Percentiles rank a stretch among this genome's conserved stretches.
phyloP scores from a whole-genome alignment of 2,329 filamentous ascomycete species.

The Neonectria neomacrospora region DNA sequence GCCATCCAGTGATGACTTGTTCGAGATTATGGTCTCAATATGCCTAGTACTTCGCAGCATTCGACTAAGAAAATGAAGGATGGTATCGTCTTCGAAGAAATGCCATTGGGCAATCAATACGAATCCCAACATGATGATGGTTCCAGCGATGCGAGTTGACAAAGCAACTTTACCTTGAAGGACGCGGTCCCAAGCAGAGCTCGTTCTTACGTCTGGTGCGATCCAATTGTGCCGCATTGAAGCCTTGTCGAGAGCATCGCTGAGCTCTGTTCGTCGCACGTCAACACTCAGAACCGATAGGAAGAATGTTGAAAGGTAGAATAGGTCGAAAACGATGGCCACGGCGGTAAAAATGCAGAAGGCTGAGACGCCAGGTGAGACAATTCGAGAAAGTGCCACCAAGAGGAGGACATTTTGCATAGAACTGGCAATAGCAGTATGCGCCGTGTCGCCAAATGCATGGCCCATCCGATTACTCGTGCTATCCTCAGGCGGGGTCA shows the following conservation, averaged over 20 bases:
- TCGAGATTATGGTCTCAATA: conserved; percentile 44
- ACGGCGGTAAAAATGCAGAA: conserved; percentile 83
- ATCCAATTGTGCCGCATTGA: conserved; percentile 55
- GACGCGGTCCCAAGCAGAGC: conserved; percentile 67
- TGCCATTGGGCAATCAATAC: conserved; percentile 81
- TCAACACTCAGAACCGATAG: conserved; percentile 82
- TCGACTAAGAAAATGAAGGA: conserved; percentile 46
- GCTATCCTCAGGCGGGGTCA: conserved; percentile 74
- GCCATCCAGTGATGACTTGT: conserved; percentile 58
- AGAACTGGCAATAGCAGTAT: conserved; percentile 74
- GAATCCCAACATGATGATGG: conserved; percentile 77
- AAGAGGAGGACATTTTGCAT: conserved; percentile 76
- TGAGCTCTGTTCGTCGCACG: conserved; percentile 78
- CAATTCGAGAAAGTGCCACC: conserved; percentile 71
- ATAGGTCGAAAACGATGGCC: conserved; percentile 79
- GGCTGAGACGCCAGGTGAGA: conserved; percentile 76
- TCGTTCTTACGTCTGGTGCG: conserved; percentile 37
- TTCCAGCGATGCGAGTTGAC: conserved; percentile 80
- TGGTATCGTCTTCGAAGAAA: conserved; percentile 72
- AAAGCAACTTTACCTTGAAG: conserved; percentile 72
- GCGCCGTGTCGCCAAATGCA: conserved; percentile 78
- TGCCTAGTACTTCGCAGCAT: conserved; percentile 35
- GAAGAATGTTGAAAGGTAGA: conserved; percentile 84
- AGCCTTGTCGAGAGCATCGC: conserved; percentile 73
- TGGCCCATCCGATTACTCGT: conserved; percentile 77